phyloP scores from a whole-genome alignment of 352 stramenopile species.

The Phytopythium sindhum region DNA sequence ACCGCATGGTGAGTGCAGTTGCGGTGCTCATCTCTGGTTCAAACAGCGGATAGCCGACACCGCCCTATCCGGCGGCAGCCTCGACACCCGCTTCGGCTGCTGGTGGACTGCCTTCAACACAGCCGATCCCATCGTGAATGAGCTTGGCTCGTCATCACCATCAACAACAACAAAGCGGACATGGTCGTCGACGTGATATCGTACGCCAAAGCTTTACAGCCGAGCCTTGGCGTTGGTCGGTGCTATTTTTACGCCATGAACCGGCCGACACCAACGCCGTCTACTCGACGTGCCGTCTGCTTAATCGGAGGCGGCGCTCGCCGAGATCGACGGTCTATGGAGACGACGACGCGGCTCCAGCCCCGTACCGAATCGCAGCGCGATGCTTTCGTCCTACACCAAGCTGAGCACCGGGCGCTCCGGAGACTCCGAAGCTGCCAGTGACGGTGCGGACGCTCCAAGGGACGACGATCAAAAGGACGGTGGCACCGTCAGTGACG shows the following conservation, averaged over 20 bases:
- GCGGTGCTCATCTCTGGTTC: background rate
- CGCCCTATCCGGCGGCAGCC: too few species aligned
- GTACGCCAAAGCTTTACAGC: too few species aligned
- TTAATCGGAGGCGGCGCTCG: background rate
- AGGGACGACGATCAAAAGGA: background rate
- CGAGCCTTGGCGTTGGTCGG: too few species aligned
- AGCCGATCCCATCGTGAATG: too few species aligned
- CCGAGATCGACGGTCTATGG: background rate
- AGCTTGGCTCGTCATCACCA: too few species aligned
- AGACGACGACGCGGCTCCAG: background rate
- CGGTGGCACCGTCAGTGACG: background rate
- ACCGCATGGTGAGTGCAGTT: background rate
- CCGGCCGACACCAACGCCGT: background rate
- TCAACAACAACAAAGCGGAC: too few species aligned
- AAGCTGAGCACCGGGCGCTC: background rate
- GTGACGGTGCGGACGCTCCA: background rate
- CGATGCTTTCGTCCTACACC: constrained; percentile 5
- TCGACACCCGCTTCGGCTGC: background rate
- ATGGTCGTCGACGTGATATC: too few species aligned
- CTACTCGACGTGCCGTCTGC: too few species aligned
- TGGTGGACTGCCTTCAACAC: background rate
- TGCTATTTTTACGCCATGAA: background rate
- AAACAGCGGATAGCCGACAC: too few species aligned
- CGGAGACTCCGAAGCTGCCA: background rate
- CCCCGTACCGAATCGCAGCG: background rate